Base-by-base conservation (phyloP, 495 filamentous ascomycete species). In the Tuber brumale region DNA sequence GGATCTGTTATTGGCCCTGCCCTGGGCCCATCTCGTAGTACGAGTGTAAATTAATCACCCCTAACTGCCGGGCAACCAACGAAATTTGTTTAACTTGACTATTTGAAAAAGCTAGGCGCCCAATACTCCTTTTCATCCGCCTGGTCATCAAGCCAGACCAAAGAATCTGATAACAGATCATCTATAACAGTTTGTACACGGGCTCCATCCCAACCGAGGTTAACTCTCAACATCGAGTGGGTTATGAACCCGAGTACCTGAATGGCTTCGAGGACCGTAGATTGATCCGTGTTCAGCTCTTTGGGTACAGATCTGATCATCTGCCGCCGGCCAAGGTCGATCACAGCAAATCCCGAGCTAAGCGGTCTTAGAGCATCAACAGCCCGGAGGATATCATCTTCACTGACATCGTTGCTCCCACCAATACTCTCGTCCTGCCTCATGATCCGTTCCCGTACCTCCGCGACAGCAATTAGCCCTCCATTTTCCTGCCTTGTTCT, bases 231-330 rank as follows among this genome's bases (percentile, higher is more conserved):
- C 94, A 99, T 97, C 0, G 92, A 94, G 39, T 94, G 88, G 72
- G 89, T 95, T 37, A 98, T 92, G 82, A 93, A 97, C 0, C 95
- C 94, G 23, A 97, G 85, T 35, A 98, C 85, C 84, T 90, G 89
- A 4, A 93, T 94, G 0, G 90, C 93, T 84, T 98, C 96, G 12
- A 99, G 87, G 21, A 97, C 95, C 12, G 90, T 92, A 71, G 92
- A 90, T 85, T 99, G 95, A 83, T 99, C 95, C 21, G 90, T 94
- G 81, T 97, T 97, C 73, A 99, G 88, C 85, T 99, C 96, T 84
- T 97, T 97, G 1, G 95, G 96, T 46, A 98, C 90, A 1, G 93
- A 97, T 31, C 96, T 89, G 71, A 99, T 96, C 85, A 95, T 96
- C 74, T 91, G 88, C 83, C 93, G 92, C 78, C 88, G 88, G 10